phyloP scores from a whole-genome alignment of 805 yeast genomes.

The Candida khao-thaluensis region DNA sequence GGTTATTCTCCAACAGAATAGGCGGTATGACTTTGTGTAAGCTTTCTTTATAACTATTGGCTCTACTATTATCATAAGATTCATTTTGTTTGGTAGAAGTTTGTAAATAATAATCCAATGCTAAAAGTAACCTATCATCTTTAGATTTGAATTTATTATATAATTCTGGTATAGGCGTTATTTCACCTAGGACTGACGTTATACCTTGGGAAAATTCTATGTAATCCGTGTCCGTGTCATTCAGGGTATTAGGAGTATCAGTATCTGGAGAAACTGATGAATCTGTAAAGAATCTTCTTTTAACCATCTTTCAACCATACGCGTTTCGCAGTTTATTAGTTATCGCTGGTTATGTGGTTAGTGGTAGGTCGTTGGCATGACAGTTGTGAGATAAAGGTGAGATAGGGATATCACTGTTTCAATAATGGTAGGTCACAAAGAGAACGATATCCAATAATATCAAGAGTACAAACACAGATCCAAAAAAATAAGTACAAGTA shows the following conservation, averaged over 20 bases:
- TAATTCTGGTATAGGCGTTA: conserved; percentile 1
- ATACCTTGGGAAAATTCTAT: conserved; percentile 6
- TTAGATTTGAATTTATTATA: conserved; percentile 6
- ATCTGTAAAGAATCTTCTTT: conserved; percentile 2
- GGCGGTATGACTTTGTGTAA: conserved; percentile 14
- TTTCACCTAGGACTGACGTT: conserved; percentile 6
- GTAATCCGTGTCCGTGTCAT: conserved; percentile 14
- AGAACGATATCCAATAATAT: too few relatives aligned
- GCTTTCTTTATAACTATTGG: conserved; percentile 2
- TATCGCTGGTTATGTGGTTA: neutral
- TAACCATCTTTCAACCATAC: neutral
- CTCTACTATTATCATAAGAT: neutral
- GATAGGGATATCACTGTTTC: too few relatives aligned
- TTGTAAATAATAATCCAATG: conserved; percentile 12
- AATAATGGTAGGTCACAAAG: too few relatives aligned
- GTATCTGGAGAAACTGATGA: neutral
- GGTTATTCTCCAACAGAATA: conserved; percentile 13
- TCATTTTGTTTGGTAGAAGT: neutral
- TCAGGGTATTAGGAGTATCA: conserved; percentile 1
- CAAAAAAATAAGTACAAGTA: too few relatives aligned
- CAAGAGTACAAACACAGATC: too few relatives aligned
- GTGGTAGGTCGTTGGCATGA: too few relatives aligned
- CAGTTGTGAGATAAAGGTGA: too few relatives aligned
- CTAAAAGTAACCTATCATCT: conserved; percentile 12
- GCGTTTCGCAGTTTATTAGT: neutral